These are phyloP conservation scores for Pterula multifida DNA, from an alignment of 1,284 basidiomycete species.

Conservation along the genomic window DNA sequence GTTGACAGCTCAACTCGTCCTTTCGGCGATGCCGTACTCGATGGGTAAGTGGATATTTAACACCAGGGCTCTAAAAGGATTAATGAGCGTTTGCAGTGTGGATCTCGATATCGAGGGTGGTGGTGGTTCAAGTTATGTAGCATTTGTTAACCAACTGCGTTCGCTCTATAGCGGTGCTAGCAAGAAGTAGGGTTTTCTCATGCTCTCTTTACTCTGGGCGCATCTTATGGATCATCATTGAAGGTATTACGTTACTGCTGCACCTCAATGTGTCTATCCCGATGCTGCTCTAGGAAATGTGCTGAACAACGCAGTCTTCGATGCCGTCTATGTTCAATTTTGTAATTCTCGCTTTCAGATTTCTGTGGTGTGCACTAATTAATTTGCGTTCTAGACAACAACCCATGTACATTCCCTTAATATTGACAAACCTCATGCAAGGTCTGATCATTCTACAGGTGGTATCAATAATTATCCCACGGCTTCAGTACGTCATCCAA, in stretches of 20 bases:
- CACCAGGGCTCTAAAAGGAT: background rate
- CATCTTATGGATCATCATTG: background rate
- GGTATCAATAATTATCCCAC: background rate
- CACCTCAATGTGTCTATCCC: slow-evolving; percentile 58
- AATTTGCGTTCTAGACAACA: slow-evolving; percentile 36
- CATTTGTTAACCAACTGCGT: slow-evolving; percentile 43
- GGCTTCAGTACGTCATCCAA: slow-evolving; percentile 1
- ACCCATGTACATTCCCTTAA: background rate
- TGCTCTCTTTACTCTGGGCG: background rate
- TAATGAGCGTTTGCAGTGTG: slow-evolving; percentile 24
- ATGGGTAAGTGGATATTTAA: slow-evolving; percentile 33
- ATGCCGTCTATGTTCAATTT: slow-evolving; percentile 54
- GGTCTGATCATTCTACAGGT: background rate
- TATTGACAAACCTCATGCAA: no score
- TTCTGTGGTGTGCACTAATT: slow-evolving; percentile 7
- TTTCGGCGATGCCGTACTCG: slow-evolving; percentile 51
- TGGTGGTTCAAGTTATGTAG: slow-evolving; percentile 31
- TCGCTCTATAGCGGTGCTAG: slow-evolving; percentile 31
- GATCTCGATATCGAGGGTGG: slow-evolving; percentile 62
- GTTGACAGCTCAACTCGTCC: slow-evolving; percentile 29
- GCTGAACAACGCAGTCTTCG: slow-evolving; percentile 43
- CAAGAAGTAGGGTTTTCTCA: slow-evolving; percentile 29
- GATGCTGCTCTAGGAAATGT: slow-evolving; percentile 43
- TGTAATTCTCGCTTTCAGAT: slow-evolving; percentile 21
- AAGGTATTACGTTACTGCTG: slow-evolving; percentile 51